Percentiles rank a stretch among this genome's conserved stretches.
Conservation (phyloP, 2,329 filamentous ascomycete species). For the Xylaria sp. region DNA sequence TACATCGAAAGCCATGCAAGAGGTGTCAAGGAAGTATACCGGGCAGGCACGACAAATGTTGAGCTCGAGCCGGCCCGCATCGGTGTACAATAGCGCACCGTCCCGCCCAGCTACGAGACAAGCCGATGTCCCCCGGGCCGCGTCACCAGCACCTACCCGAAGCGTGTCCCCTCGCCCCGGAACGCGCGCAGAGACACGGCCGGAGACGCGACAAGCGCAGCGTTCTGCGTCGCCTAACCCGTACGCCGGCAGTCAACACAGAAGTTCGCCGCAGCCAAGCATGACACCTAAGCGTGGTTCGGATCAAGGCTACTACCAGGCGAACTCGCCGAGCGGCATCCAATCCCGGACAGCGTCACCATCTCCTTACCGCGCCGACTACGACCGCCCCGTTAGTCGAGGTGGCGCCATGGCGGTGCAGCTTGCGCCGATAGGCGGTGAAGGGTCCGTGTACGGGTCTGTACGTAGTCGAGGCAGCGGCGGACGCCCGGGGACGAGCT, state of each 20-base stretch:
- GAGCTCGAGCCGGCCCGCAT: slow-evolving; percentile 47
- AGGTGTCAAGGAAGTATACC: slow-evolving; percentile 87
- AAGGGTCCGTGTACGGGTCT: slow-evolving; percentile 54
- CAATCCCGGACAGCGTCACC: slow-evolving; percentile 54
- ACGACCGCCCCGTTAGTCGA: slow-evolving; percentile 55
- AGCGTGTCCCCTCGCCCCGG: slow-evolving; percentile 67
- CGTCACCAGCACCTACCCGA: slow-evolving; percentile 73
- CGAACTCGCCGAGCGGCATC: slow-evolving; percentile 57
- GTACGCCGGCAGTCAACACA: slow-evolving; percentile 34
- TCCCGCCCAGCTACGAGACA: slow-evolving; percentile 66
- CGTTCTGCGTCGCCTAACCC: slow-evolving; percentile 39
- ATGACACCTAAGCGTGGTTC: slow-evolving; percentile 53
- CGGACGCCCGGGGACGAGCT: slow-evolving; percentile 55
- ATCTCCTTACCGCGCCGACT: slow-evolving; percentile 51
- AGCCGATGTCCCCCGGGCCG: slow-evolving; percentile 62
- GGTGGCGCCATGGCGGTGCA: slow-evolving; percentile 69
- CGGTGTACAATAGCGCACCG: slow-evolving; percentile 45
- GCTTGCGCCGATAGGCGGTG: slow-evolving; percentile 63
- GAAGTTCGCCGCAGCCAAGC: slow-evolving; percentile 47
- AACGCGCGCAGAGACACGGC: slow-evolving; percentile 46
- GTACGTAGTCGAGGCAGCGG: slow-evolving; percentile 53
- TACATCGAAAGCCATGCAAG: slow-evolving; percentile 93
- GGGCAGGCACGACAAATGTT: slow-evolving; percentile 85
- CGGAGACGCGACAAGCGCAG: slow-evolving; percentile 48
- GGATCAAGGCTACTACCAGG: slow-evolving; percentile 56